These are phyloP conservation scores for Clavaria fumosa DNA, from an alignment of 768 basidiomycete genomes.

Conservation along the genomic window DNA sequence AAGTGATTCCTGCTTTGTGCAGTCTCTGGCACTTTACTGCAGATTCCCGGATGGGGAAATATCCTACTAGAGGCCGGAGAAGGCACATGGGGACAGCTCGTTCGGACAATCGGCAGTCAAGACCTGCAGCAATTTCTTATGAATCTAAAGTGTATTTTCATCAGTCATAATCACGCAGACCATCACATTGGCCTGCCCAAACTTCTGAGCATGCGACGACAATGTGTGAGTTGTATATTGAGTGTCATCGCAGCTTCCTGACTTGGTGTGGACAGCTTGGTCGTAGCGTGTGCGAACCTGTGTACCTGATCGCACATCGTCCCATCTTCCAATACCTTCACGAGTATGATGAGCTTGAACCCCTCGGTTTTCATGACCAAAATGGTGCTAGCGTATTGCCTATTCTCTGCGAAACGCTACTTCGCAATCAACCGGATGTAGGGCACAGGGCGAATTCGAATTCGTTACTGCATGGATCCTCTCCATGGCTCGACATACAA, in stretches of 20 bases:
- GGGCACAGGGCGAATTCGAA: neutral
- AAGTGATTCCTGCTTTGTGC: neutral
- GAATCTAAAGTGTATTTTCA: constrained; percentile 64
- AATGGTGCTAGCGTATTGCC: constrained; percentile 37
- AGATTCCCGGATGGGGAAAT: constrained; percentile 55
- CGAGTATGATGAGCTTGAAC: constrained; percentile 58
- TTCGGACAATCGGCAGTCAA: no score
- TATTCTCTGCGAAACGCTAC: constrained; percentile 34
- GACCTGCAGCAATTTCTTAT: no score
- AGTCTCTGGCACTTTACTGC: constrained; percentile 68
- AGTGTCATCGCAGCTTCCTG: neutral
- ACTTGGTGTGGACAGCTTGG: constrained; percentile 40
- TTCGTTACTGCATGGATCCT: neutral
- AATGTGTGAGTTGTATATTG: constrained; percentile 31
- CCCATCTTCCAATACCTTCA: constrained; percentile 48
- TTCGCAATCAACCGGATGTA: neutral
- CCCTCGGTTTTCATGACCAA: constrained; percentile 41
- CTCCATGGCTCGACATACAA: constrained; percentile 6
- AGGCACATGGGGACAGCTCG: constrained; percentile 89
- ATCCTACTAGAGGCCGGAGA: constrained; percentile 85
- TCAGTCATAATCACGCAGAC: constrained; percentile 87
- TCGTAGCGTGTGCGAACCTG: constrained; percentile 41
- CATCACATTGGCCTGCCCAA: constrained; percentile 78
- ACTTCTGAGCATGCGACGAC: constrained; percentile 53
- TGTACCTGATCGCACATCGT: constrained; percentile 56